These are phyloP conservation scores for Wickerhamomyces pijperi DNA, from an alignment of 805 yeast genomes.

Conservation along the genomic window DNA sequence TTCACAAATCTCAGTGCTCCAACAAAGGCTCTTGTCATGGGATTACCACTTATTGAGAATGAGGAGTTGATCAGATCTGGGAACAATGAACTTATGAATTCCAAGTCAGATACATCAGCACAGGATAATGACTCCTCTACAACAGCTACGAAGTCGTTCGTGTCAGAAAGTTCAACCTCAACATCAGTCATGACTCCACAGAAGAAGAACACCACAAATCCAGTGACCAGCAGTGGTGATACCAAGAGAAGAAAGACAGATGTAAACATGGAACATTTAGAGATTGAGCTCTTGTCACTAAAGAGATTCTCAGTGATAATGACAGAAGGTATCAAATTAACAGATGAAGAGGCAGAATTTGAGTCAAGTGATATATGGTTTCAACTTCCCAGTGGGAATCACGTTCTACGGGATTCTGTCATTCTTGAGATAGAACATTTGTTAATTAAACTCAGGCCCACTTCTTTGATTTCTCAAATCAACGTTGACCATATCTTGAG, in stretches of 20 bases:
- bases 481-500: conserved; percentile 20
- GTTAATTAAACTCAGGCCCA: conserved; percentile 12
- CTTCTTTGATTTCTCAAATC: conserved; percentile 5
- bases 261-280: conserved; percentile 7
- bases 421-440: conserved; percentile 14
- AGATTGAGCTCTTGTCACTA: conserved; percentile 8
- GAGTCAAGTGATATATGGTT: conserved; percentile 16
- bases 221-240: background rate
- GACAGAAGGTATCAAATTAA: conserved; percentile 8
- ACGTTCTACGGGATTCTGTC: conserved; percentile 11
- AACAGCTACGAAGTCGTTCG: background rate
- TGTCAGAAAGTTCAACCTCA: background rate
- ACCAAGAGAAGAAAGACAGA: conserved; percentile 12
- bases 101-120: background rate
- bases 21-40: background rate
- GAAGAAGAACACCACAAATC: background rate
- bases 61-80: background rate
- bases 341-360: conserved; percentile 18
- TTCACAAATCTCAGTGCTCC: background rate
- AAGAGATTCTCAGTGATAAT: conserved; percentile 5
- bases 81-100: too few relatives aligned
- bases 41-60: background rate
- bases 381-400: conserved; percentile 13
- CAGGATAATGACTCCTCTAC: background rate
- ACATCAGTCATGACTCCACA: background rate